Evolutionary conservation across 331 rosid genomes (phyloP).

Genomic region (Acacia pycnantha): DNA sequence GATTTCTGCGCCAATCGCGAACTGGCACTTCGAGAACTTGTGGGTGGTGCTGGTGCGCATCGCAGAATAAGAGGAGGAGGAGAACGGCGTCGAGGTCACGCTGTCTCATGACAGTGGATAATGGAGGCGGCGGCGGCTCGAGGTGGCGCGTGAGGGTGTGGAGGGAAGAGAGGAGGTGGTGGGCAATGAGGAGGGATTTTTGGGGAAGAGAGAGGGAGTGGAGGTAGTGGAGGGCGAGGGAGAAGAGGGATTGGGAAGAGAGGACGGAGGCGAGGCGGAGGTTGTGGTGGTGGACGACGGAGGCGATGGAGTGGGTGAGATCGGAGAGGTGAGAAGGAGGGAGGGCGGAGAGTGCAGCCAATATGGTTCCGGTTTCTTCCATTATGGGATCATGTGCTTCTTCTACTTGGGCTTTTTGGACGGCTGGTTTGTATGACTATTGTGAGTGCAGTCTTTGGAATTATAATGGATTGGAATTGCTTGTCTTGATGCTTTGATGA

Average conservation of each 20-base stretch:
- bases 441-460: slow-evolving; percentile 30
- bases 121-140: slow-evolving; percentile 24
- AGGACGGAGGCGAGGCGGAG: slow-evolving; percentile 71
- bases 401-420: slow-evolving; percentile 24
- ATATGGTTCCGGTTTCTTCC: slow-evolving; percentile 57
- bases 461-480: not conserved
- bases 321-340: slow-evolving; percentile 57
- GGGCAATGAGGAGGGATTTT: slow-evolving; percentile 71
- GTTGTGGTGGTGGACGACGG: slow-evolving; percentile 47
- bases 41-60: slow-evolving; percentile 63
- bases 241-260: slow-evolving; percentile 66
- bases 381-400: slow-evolving; percentile 69
- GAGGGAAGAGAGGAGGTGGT: slow-evolving; percentile 73
- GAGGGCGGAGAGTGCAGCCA: slow-evolving; percentile 70
- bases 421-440: not conserved
- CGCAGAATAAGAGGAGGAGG: slow-evolving; percentile 79
- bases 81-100: slow-evolving; percentile 70
- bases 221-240: slow-evolving; percentile 68
- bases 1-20: slow-evolving; percentile 50
- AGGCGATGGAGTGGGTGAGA: slow-evolving; percentile 59
- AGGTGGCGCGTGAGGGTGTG: slow-evolving; percentile 57
- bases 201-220: slow-evolving; percentile 67
- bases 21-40: slow-evolving; percentile 46
- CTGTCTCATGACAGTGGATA: slow-evolving; percentile 31
- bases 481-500: not conserved